These are phyloP conservation scores for Verticillium nonalfalfae DNA, from an alignment of 2,329 filamentous ascomycete species.

Conservation along the genomic window DNA sequence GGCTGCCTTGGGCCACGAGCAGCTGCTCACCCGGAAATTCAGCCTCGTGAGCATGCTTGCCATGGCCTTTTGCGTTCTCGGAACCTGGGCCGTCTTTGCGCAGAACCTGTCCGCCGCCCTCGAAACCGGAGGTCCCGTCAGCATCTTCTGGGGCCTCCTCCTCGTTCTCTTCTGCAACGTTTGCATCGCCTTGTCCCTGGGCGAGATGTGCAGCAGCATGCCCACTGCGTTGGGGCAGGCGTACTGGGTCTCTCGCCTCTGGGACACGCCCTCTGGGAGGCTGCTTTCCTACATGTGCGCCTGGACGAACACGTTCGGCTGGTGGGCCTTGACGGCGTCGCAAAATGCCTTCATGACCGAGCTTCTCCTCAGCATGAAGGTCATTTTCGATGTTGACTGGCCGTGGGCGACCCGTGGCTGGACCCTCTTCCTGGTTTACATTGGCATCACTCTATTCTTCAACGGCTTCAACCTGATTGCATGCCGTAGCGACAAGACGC, in stretches of 20 bases:
- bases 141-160: slow-evolving; percentile 36
- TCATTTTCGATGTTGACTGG: slow-evolving; percentile 44
- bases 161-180: slow-evolving; percentile 32
- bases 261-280: not conserved
- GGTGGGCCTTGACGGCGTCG: slow-evolving; percentile 38
- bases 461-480: slow-evolving; percentile 29
- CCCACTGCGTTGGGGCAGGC: slow-evolving; percentile 23
- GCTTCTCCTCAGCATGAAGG: slow-evolving; percentile 49
- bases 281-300: not conserved
- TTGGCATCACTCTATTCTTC: slow-evolving; percentile 24
- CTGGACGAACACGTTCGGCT: slow-evolving; percentile 40
- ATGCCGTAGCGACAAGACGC: slow-evolving; percentile 29
- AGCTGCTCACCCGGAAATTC: slow-evolving; percentile 39
- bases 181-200: slow-evolving; percentile 29
- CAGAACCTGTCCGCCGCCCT: slow-evolving; percentile 37
- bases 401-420: slow-evolving; percentile 35
- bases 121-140: slow-evolving; percentile 36
- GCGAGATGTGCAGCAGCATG: slow-evolving; percentile 30
- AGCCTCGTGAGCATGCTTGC: slow-evolving; percentile 40
- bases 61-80: slow-evolving; percentile 41
- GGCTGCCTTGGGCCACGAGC: slow-evolving; percentile 31
- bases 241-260: not conserved
- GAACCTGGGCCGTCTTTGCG: slow-evolving; percentile 42
- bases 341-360: slow-evolving; percentile 52
- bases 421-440: slow-evolving; percentile 48